Conservation (phyloP, 345 rosid genomes). For the Luvunga scandens region DNA sequence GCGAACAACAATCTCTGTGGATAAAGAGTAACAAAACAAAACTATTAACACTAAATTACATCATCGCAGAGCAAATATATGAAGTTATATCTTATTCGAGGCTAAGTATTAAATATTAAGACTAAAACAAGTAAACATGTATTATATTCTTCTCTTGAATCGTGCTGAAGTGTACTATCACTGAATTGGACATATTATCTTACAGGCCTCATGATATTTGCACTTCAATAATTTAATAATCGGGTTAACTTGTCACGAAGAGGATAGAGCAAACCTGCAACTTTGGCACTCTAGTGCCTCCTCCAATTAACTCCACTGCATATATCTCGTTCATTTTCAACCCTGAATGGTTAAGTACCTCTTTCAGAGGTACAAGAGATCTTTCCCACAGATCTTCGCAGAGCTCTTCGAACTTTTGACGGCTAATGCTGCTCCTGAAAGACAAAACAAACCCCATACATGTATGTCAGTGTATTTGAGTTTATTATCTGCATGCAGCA, state of each 20-base stretch:
- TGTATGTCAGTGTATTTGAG: constrained; percentile 1
- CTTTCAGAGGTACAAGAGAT: constrained; percentile 75
- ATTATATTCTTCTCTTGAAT: neutral
- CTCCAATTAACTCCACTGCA: constrained; percentile 96
- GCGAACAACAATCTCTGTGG: neutral
- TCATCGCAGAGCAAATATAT: neutral
- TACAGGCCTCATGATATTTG: neutral
- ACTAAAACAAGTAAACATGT: neutral
- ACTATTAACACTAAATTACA: neutral
- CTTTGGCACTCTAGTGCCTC: constrained; percentile 98
- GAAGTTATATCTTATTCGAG: neutral
- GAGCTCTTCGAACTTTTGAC: constrained; percentile 97
- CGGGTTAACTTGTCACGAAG: neutral
- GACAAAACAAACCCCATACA: constrained; percentile 15
- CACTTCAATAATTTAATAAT: neutral
- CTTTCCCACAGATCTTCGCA: constrained; percentile 93
- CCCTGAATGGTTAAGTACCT: constrained; percentile 76
- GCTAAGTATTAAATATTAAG: neutral
- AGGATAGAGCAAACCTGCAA: constrained; percentile 67
- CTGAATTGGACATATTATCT: neutral
- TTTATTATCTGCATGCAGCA: neutral
- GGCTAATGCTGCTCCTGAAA: constrained; percentile 87
- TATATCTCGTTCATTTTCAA: constrained; percentile 67
- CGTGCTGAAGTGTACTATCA: neutral
- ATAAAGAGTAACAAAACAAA: neutral